phyloP scores from a whole-genome alignment of 2,329 filamentous ascomycete species.

The Ophiostoma perfectum region DNA sequence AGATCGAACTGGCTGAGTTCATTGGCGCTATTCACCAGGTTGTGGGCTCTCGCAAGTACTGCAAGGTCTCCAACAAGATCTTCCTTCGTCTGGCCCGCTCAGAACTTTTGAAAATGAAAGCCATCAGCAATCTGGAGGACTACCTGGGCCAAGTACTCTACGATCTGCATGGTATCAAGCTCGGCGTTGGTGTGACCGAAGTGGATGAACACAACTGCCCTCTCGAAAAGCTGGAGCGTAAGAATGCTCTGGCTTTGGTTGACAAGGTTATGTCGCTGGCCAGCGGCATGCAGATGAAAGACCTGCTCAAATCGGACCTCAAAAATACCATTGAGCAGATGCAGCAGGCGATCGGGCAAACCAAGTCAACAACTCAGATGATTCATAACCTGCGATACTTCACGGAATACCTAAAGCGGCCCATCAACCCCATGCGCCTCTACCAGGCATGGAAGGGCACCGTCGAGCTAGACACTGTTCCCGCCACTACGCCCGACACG shows the following conservation, averaged over 20 bases:
- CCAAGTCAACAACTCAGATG: constrained; percentile 73
- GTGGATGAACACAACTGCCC: constrained; percentile 75
- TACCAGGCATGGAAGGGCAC: constrained; percentile 77
- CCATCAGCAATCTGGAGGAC: constrained; percentile 75
- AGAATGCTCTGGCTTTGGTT: constrained; percentile 73
- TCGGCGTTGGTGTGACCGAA: constrained; percentile 61
- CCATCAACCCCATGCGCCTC: constrained; percentile 74
- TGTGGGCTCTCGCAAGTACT: constrained; percentile 76
- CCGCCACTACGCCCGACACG: constrained; percentile 63
- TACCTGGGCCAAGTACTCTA: constrained; percentile 82
- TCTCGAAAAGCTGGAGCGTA: constrained; percentile 69
- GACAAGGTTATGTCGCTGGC: constrained; percentile 79
- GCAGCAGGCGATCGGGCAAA: constrained; percentile 74
- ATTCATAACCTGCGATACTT: constrained; percentile 83
- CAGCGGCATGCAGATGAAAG: constrained; percentile 79
- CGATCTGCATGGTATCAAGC: constrained; percentile 75
- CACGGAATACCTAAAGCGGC: constrained; percentile 72
- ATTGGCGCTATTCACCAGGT: constrained; percentile 77
- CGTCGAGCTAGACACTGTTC: constrained; percentile 65
- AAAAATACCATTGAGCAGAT: constrained; percentile 89
- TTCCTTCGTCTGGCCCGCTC: constrained; percentile 86
- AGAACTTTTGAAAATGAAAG: constrained; percentile 71
- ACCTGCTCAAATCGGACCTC: constrained; percentile 84
- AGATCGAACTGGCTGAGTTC: constrained; percentile 69
- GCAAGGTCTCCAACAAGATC: constrained; percentile 76